phyloP scores from a whole-genome alignment of 805 yeast genomes.

The Metschnikowia borealis region DNA sequence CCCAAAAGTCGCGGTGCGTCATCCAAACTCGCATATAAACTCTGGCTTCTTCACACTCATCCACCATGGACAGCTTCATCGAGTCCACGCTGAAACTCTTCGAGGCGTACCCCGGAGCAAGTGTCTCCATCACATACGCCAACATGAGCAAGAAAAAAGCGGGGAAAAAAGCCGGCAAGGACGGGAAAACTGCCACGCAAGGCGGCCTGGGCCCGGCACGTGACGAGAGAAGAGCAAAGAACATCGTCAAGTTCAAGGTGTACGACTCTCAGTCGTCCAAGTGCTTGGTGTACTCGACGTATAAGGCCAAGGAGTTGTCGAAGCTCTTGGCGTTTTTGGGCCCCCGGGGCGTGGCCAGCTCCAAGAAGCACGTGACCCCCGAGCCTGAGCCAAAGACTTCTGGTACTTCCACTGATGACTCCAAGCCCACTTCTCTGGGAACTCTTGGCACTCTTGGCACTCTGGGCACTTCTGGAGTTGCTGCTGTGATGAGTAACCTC shows the following conservation, averaged over 20 bases:
- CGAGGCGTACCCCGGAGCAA: slow-evolving; percentile 35
- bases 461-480: slow-evolving; percentile 12
- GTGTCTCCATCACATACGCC: slow-evolving; percentile 36
- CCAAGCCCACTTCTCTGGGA: too few species aligned
- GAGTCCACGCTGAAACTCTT: slow-evolving; percentile 28
- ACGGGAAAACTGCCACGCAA: background rate
- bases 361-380: background rate
- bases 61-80: slow-evolving; percentile 22
- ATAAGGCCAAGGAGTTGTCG: slow-evolving; percentile 68
- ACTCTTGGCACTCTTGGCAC: too few species aligned
- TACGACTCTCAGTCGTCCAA: slow-evolving; percentile 64
- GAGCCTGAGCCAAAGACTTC: too few species aligned
- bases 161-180: slow-evolving; percentile 7
- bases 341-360: slow-evolving; percentile 50
- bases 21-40: background rate
- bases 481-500: slow-evolving; percentile 39
- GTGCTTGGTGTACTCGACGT: slow-evolving; percentile 54
- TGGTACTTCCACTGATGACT: too few species aligned
- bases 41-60: background rate
- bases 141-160: slow-evolving; percentile 26
- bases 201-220: too few species aligned
- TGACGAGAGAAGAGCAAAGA: slow-evolving; percentile 21
- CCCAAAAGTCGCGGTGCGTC: too few species aligned
- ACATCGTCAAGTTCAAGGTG: slow-evolving; percentile 51
- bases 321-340: slow-evolving; percentile 71